phyloP scores from a whole-genome alignment of 768 basidiomycete genomes.

The Cytidiella melzeri region DNA sequence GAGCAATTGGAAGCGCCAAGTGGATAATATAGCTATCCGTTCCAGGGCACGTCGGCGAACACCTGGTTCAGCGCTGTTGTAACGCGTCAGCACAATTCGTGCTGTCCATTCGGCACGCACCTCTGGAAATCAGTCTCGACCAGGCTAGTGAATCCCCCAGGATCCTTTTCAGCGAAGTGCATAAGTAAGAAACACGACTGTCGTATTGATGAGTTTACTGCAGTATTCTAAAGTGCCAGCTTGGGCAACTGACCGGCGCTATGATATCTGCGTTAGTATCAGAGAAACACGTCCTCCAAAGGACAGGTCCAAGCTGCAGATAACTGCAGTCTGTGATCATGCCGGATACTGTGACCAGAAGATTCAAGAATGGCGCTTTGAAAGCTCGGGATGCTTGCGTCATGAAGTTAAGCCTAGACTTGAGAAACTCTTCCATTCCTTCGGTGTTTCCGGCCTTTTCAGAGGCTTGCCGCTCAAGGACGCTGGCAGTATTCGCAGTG shows the following conservation, averaged over 20 bases:
- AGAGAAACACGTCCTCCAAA: slow-evolving; percentile 53
- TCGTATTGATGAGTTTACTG: slow-evolving; percentile 3
- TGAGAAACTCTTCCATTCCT: too few relatives aligned
- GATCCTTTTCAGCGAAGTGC: slow-evolving; percentile 64
- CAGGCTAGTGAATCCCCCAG: slow-evolving; percentile 39
- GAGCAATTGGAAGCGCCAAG: slow-evolving; percentile 66
- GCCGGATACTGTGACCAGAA: slow-evolving; percentile 59
- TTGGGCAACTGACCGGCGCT: slow-evolving; percentile 37
- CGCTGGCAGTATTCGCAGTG: too few relatives aligned
- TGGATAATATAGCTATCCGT: slow-evolving; percentile 49
- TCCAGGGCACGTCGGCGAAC: slow-evolving; percentile 48
- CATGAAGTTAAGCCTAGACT: too few relatives aligned
- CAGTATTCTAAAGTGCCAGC: slow-evolving; percentile 31
- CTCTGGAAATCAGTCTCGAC: slow-evolving; percentile 53
- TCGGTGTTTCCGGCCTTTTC: too few relatives aligned
- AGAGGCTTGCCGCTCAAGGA: too few relatives aligned
- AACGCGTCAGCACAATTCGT: neutral
- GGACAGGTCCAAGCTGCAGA: slow-evolving; percentile 40
- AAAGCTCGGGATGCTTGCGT: too few relatives aligned
- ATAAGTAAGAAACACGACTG: slow-evolving; percentile 58
- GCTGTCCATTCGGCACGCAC: slow-evolving; percentile 28
- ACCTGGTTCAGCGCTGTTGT: slow-evolving; percentile 38
- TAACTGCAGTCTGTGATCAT: slow-evolving; percentile 46
- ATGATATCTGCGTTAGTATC: slow-evolving; percentile 31
- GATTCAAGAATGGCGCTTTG: slow-evolving; percentile 46